These are phyloP conservation scores for Fusarium succisae DNA, from an alignment of 2,329 filamentous ascomycete genomes.

Conservation along the genomic window DNA sequence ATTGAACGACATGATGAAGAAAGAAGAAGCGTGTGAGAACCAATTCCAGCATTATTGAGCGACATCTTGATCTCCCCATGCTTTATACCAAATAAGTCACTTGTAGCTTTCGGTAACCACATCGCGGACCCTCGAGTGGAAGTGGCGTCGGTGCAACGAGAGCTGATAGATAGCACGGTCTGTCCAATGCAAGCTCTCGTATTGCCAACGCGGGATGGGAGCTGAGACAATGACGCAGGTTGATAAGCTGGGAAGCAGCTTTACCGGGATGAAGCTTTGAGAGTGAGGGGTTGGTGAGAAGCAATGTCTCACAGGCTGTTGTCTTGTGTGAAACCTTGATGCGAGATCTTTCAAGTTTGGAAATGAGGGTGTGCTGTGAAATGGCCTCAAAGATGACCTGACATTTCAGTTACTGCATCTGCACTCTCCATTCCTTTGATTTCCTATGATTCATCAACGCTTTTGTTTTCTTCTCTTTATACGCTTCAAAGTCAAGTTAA, in stretches of 20 bases:
- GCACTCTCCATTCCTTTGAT: not conserved
- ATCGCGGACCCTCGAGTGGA: not conserved
- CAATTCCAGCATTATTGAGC: not conserved
- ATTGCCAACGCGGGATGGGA: not conserved
- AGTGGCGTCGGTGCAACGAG: constrained; percentile 14
- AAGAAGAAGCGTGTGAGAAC: not conserved
- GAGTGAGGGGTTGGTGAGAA: not conserved
- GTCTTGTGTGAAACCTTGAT: not conserved
- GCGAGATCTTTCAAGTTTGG: not conserved
- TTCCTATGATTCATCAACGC: not conserved
- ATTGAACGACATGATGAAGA: constrained; percentile 44
- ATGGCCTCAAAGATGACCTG: not conserved
- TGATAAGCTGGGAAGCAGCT: not conserved
- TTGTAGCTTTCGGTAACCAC: not conserved
- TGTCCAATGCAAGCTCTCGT: not conserved
- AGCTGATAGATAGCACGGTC: not conserved
- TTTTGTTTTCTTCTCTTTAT: not conserved
- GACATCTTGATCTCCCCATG: not conserved
- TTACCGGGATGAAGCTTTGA: not conserved
- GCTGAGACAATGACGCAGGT: not conserved
- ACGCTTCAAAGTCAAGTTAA: not conserved
- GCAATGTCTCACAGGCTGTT: constrained; percentile 13
- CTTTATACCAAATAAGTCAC: constrained; percentile 20
- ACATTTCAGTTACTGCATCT: not conserved
- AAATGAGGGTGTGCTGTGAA: not conserved